Evolutionary conservation across 2,329 filamentous ascomycete species (phyloP), one percentile per base, ranked within the genome.

Genomic region (Clarireedia paspali): DNA sequence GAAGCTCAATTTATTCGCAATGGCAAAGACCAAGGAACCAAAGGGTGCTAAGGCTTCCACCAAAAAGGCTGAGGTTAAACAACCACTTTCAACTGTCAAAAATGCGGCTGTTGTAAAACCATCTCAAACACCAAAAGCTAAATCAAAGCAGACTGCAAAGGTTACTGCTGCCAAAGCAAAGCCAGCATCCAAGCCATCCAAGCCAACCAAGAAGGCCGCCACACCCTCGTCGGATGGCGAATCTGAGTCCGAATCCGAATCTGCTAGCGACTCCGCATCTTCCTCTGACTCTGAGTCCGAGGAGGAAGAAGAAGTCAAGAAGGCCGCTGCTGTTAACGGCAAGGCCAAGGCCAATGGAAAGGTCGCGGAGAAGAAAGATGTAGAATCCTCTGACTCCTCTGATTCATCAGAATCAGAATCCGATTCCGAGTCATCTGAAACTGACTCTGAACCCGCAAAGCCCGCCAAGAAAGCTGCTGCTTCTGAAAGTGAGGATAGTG

Each of bases 91-190:
- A 66, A 69, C 74, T 64, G 82, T 84, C 72, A 89, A 88, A 77
- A 78, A 78, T 65, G 83, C 77, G 63, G 80, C 81, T 62, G 77
- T 88, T 66, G 81, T 79, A 74, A 91, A 90, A 78, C 70, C 83
- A 53, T 76, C 81, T 59, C 78, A 86, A 71, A 80, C 79, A 62
- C 73, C 83, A 68, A 85, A 83, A 74, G 73, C 77, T 59, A 87
- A 87, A 76, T 79, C 82, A 66, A 87, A 87, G 78, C 77, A 83
- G 62, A 69, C 81, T 56, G 83, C 83, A 65, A 87, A 88, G 78
- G 73, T 70, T 49, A 70, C 69, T 39, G 71, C 70, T 42, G 67
- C 67, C 63, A 74, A 67, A 56, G 58, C 64, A 6, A 53, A 53
- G 51, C 38, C 53, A 44, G 39, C 53, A 12, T 15, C 53, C 39